Base-by-base conservation (phyloP, 164 flowering plant species). In the Amborella trichopoda region DNA sequence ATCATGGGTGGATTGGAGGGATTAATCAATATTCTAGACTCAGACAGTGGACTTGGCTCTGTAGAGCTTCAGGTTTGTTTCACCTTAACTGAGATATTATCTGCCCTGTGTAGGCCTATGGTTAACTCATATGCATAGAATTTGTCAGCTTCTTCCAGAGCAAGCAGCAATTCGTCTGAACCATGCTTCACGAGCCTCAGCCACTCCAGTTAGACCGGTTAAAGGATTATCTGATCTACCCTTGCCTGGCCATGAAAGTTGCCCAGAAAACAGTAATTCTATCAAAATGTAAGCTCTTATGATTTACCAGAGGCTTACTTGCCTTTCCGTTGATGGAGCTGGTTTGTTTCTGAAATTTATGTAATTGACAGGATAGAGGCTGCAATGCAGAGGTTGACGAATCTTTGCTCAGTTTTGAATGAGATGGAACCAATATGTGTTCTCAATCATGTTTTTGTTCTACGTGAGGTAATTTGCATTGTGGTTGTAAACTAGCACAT, bases 351-450 rank as follows among this genome's bases (percentile, higher is more conserved):
- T 37, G n/a, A 6, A 6, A n/a, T n/a, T n/a, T 69, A 30, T 55
- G 10, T 43, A 46, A n/a, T 56, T 58, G 40, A 58, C 84, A 91
- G 96, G 94, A 70, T 91, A 66, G 99, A 91, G 69, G 99, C 96
- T 64, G 99, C 99, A 28, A 71, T 80, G 80, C 99, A 91, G 70
- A 84, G 99, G 67, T 60, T 91, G 71, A 91, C 95, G 50, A 91
- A 80, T 56, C 62, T 91, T 23, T 91, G 99, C 62, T 91, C 96
- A 13, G 81, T 91, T 48, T 63, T 91, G 52, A 91, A 91, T 72
- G 95, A 91, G 57, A 91, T 91, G 99, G 99, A 91, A 68, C 99
- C 99, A 34, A 91, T 91, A 63, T 91, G 99, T 65, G 95, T 84
- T 51, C 65, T 91, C 28, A 91, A 91, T 65, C 99, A 91, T 61